Evolutionary conservation across 192 early-diverging fungal genomes (phyloP), one percentile per base, ranked within the genome.

Genomic region (Podila epicladia): DNA sequence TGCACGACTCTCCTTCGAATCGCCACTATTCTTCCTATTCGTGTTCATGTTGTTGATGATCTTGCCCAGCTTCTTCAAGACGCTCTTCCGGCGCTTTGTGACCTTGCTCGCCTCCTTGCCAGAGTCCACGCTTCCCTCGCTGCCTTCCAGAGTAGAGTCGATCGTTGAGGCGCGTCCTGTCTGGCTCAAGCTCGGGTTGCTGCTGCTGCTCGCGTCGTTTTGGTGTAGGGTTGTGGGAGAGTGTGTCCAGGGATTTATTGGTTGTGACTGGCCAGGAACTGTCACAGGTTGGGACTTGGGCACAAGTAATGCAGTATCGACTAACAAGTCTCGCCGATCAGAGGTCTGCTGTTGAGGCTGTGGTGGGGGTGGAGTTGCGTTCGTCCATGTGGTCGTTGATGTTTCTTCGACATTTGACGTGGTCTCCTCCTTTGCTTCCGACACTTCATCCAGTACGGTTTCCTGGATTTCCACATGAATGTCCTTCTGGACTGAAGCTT

Each of bases 1-100:
- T 32, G 64, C 55, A 17, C 31, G 3, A 24, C 65, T 37, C 22
- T 59, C 67, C 5, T 26, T 62, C 22, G 28, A 33, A n/a, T 22
- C 29, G n/a, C 62, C 48, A 20, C n/a, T 55, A 22, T 24, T 65
- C 31, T 38, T 71, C 45, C 69, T 65, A 37, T 63, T 64, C 41
- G 59, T 60, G 68, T 70, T 70, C 57, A 70, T 70, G 20, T 29
- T 70, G 51, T 78, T 80, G 19, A 80, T 80, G 17, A 72, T 72
- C 63, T 80, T 80, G 51, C 71, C 71, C 50, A 80, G 51, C 77
- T 80, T 80, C 66, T 80, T 80, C 65, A 80, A 17, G 22, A 80
- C 71, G 41, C 77, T 80, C 29, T 61, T 67, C 55, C 71, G 48
- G 35, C 77, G 65, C 62, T 73, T 67, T 3, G 59, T 37, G 28